Base-by-base conservation (phyloP, 495 filamentous ascomycete genomes). In the Aspergillus saccharolyticus region DNA sequence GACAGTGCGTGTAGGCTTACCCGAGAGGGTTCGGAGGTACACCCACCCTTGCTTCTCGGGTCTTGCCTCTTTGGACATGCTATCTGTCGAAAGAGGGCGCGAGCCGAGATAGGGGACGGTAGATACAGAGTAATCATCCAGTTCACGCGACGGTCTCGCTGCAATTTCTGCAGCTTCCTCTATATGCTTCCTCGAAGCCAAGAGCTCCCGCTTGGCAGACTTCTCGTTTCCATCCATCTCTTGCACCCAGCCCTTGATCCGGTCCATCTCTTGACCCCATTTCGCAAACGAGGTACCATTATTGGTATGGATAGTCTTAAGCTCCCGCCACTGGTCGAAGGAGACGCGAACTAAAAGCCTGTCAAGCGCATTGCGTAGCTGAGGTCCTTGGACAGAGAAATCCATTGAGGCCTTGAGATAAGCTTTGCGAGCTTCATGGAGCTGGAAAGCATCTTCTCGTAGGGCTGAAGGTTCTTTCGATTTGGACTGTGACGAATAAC, bases 21-120 rank as follows among this genome's bases (percentile, higher is more conserved):
- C 91, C 12, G 88, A 86, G 12, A 92, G 66, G 0, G 87, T 90
- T 51, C 90, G 80, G 63, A 97, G 68, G 67, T 90, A 91, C 21
- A 98, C 69, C 94, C 94, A 98, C 7, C 94, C 90, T 73, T 97
- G 95, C 74, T 97, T 98, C 70, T 96, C 91, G 14, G 74, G 69
- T 47, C 64, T 70, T 19, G 64, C 66, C 33, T 74, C 71, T 57
- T 71, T 73, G 12, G 68, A 62, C 65, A 74, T 71, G 45, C 70
- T 68, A 66, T 66, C 68, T 8, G 84, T 79, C 44, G 88, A 80
- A 6, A 88, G 79, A 18, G 86, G 86, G 62, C 83, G 83, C 14
- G 83, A 85, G 17, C 89, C 89, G 44, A 94, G 78, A 63, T 87
- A 95, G 3, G 93, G 88, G 24, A 96, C 88, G 0, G 94, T 96